Evolutionary conservation across 805 yeast genomes (phyloP).

Genomic region (Schwanniomyces polymorphus): DNA sequence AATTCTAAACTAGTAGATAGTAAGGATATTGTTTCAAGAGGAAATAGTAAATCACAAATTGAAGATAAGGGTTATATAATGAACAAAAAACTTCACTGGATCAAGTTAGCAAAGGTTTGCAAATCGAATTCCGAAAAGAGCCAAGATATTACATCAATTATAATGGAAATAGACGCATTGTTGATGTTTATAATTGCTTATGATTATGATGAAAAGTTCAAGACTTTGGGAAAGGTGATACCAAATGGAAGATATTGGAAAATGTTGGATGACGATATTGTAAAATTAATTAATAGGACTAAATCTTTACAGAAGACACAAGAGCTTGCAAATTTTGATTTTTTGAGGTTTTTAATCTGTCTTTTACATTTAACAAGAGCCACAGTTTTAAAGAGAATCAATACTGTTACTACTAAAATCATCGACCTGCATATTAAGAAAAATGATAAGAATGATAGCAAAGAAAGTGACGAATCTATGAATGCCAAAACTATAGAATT

Average conservation of each 20-base stretch:
- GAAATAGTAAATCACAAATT: not conserved
- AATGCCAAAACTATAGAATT: constrained; percentile 23
- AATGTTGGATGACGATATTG: constrained; percentile 19
- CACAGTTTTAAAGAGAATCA: constrained; percentile 29
- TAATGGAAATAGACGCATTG: constrained; percentile 27
- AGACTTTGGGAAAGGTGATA: constrained; percentile 19
- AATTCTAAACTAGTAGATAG: not conserved
- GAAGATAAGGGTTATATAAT: constrained; percentile 6
- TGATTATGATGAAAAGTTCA: constrained; percentile 33
- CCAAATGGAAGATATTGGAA: constrained; percentile 35
- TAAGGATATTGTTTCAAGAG: not conserved
- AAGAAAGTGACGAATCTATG: constrained; percentile 8
- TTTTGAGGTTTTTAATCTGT: constrained; percentile 21
- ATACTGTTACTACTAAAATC: constrained; percentile 20
- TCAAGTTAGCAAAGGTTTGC: constrained; percentile 18
- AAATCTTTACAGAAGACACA: constrained; percentile 1
- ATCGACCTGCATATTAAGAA: constrained; percentile 21
- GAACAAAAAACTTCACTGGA: constrained; percentile 17
- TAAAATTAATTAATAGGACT: constrained; percentile 6
- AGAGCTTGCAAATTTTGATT: constrained; percentile 6
- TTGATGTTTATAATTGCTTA: constrained; percentile 24
- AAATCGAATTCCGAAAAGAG: constrained; percentile 13
- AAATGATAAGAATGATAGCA: constrained; percentile 2
- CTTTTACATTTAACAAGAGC: constrained; percentile 29
- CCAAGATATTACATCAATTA: constrained; percentile 17